These are phyloP conservation scores for Cyberlindnera galapagoensis DNA, from an alignment of 805 yeast genomes.

Conservation along the genomic window DNA sequence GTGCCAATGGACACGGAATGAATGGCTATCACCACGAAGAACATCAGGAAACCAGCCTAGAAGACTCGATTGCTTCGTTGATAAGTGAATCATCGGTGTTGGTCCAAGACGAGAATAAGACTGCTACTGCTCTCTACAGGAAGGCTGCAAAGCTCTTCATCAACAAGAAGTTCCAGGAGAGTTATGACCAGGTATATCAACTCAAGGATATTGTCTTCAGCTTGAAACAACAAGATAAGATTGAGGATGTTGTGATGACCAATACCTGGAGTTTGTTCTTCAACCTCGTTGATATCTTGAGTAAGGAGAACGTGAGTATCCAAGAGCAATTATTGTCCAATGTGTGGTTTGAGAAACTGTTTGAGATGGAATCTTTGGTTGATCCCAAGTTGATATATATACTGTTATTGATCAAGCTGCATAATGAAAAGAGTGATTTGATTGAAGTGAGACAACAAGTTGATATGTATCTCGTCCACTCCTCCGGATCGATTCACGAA, in stretches of 20 bases:
- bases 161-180: conserved; percentile 20
- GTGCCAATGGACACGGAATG: not conserved
- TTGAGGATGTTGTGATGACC: conserved; percentile 12
- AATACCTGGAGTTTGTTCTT: conserved; percentile 23
- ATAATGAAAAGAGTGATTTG: conserved; percentile 15
- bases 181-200: conserved; percentile 6
- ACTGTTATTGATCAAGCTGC: conserved; percentile 20
- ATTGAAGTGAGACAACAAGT: conserved; percentile 12
- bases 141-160: conserved; percentile 22
- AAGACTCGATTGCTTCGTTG: conserved; percentile 10
- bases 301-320: conserved; percentile 8
- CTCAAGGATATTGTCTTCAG: conserved; percentile 8
- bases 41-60: conserved; percentile 3
- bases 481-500: conserved; percentile 4
- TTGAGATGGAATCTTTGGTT: conserved; percentile 5
- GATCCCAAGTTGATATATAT: conserved; percentile 18
- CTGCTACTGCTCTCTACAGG: conserved; percentile 12
- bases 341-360: conserved; percentile 13
- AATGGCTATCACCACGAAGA: not conserved
- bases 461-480: conserved; percentile 18
- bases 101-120: conserved; percentile 6
- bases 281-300: conserved; percentile 22
- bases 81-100: conserved; percentile 5
- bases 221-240: conserved; percentile 8
- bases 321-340: conserved; percentile 7